phyloP scores from a whole-genome alignment of 2,329 filamentous ascomycete genomes.

The Fusarium sp. region DNA sequence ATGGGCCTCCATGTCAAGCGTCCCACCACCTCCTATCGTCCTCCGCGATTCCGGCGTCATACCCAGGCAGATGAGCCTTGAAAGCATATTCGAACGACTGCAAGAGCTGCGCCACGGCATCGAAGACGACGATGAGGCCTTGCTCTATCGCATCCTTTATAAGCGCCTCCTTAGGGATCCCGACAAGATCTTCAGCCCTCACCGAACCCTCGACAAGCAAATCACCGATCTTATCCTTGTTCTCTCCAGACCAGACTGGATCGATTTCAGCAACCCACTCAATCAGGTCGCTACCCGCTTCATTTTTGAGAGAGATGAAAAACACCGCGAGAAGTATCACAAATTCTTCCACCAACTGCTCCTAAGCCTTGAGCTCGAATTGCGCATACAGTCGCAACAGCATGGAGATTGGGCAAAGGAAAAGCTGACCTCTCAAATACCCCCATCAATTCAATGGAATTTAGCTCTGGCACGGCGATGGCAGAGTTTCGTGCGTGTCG shows the following conservation, averaged over 20 bases:
- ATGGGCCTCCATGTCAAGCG: constrained; percentile 75
- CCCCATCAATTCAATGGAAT: constrained; percentile 80
- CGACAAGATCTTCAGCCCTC: constrained; percentile 72
- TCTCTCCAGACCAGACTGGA: constrained; percentile 79
- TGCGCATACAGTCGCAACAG: constrained; percentile 76
- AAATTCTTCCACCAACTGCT: constrained; percentile 85
- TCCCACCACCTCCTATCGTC: constrained; percentile 68
- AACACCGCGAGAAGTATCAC: constrained; percentile 71
- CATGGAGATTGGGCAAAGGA: constrained; percentile 77
- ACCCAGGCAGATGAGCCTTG: constrained; percentile 74
- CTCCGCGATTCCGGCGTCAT: constrained; percentile 71
- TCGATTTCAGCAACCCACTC: constrained; percentile 78
- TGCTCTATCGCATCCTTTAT: constrained; percentile 77
- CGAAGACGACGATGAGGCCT: constrained; percentile 70
- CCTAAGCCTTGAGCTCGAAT: constrained; percentile 79
- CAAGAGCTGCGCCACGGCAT: constrained; percentile 70
- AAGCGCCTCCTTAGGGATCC: constrained; percentile 78
- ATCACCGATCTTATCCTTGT: constrained; percentile 81
- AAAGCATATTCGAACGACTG: constrained; percentile 71
- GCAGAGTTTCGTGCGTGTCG: constrained; percentile 79
- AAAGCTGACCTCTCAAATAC: constrained; percentile 75
- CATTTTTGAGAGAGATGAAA: constrained; percentile 73
- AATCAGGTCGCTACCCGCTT: constrained; percentile 84
- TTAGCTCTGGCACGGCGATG: constrained; percentile 81
- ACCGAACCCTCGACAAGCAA: constrained; percentile 77